Base-by-base conservation (phyloP, 768 basidiomycete species). In the Phanerodontia chrysosporium region DNA sequence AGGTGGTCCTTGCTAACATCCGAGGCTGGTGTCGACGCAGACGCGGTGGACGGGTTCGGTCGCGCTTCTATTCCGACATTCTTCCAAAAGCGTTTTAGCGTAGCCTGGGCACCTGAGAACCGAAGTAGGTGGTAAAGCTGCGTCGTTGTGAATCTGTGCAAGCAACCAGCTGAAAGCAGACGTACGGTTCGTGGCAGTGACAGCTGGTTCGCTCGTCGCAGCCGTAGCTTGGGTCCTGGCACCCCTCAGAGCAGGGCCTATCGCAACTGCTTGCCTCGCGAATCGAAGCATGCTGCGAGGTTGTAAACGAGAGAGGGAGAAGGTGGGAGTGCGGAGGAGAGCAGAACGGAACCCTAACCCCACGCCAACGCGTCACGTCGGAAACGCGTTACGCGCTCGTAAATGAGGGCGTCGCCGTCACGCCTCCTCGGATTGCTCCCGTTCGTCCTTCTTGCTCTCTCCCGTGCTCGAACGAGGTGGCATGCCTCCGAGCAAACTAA, bases 51-150 rank as follows among this genome's bases (percentile, higher is more conserved):
- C 46, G 24, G 46, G 61, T 80, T 80, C 57, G 78, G 46, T 24
- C 24, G 27, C 22, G 24, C 73, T 62, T 89, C 84, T 56, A 98
- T 77, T 18, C 82, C 83, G n/a, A 95, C 97, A 0, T 82, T 83
- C 69, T 94, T 95, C 97, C 97, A 99, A 70, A 98, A 98, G 25
- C 97, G 80, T 64, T 89, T 88, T 72, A 92, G 77, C 1, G 92
- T 90, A 39, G 84, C 82, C 73, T 97, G 92, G 12, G 92, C 93
- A 60, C 89, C 95, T 97, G 65, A 8, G 60, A 49, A 29, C 10
- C 28, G 32, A 35, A 35, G 21, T 52, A 30, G 6, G 18, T 35
- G 51, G 21, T 13, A 24, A 55, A 30, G n/a, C n/a, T n/a, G n/a
- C 49, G 22, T 46, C 62, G 7, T 35, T 35, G 32, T 42, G 10